Percentiles rank a stretch among this genome's conserved stretches.
Conservation (phyloP, 179 eudicot genomes). For the Amaranthus tricolor region DNA sequence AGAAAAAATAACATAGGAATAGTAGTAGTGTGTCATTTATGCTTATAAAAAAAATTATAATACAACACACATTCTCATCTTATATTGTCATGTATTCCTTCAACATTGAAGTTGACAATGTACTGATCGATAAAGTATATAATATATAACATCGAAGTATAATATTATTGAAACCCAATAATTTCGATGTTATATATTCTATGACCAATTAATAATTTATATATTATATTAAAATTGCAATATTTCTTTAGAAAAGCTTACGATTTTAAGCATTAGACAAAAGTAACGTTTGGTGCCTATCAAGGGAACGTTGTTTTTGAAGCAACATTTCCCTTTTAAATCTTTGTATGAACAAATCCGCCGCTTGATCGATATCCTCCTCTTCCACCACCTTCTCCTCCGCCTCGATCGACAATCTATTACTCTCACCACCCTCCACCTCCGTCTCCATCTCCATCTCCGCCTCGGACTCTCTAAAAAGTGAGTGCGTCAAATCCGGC, state of each 20-base stretch:
- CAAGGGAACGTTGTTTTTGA: conserved; percentile 33
- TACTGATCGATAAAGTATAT: no score
- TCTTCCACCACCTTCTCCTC: conserved; percentile 11
- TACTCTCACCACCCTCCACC: conserved; percentile 1
- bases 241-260: no score
- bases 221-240: no score
- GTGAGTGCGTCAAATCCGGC: conserved; percentile 16
- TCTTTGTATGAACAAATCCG: conserved; percentile 40
- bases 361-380: conserved; percentile 36
- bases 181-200: no score
- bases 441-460: conserved; percentile 13
- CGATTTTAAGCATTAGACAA: conserved; percentile 14
- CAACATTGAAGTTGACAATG: no score
- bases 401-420: background rate
- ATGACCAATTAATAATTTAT: no score
- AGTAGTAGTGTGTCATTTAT: background rate
- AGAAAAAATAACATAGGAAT: background rate
- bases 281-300: conserved; percentile 18
- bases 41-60: background rate
- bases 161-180: no score
- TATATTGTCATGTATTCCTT: no score
- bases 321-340: conserved; percentile 32
- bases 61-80: background rate
- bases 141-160: no score
- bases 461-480: conserved; percentile 25